Percentiles rank a stretch among this genome's conserved stretches.
Conservation (phyloP, 306 rosid genomes). For the Vachellia pachyceras region DNA sequence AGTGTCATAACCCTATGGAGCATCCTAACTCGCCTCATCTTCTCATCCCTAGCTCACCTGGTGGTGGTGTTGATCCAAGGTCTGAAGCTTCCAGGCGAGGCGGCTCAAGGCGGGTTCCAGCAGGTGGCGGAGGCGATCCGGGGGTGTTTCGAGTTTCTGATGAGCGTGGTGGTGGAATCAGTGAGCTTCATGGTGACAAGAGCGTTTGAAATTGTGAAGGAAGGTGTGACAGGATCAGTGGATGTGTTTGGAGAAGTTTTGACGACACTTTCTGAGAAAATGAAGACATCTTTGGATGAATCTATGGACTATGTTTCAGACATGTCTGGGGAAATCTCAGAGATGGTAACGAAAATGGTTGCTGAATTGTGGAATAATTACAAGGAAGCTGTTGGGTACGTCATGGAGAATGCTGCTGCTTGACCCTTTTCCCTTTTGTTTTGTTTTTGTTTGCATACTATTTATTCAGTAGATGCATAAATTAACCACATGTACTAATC, state of each 20-base stretch:
- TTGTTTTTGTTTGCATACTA: not conserved
- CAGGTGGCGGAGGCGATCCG: slow-evolving; percentile 43
- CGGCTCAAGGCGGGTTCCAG: slow-evolving; percentile 38
- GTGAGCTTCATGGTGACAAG: slow-evolving; percentile 20
- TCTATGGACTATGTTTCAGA: slow-evolving; percentile 36
- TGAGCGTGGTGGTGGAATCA: slow-evolving; percentile 34
- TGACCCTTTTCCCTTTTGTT: not conserved
- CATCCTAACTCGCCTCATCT: slow-evolving; percentile 46
- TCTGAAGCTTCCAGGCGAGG: slow-evolving; percentile 45
- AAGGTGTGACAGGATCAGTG: slow-evolving; percentile 42
- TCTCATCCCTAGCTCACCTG: slow-evolving; percentile 47
- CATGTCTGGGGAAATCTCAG: slow-evolving; percentile 35
- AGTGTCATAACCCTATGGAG: slow-evolving; percentile 39
- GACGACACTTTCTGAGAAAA: slow-evolving; percentile 45
- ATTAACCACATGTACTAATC: not conserved
- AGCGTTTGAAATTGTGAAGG: slow-evolving; percentile 49
- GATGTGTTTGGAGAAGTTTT: slow-evolving; percentile 31
- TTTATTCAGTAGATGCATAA: not conserved
- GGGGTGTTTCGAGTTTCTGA: slow-evolving; percentile 41
- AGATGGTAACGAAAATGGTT: slow-evolving; percentile 45
- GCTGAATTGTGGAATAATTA: slow-evolving; percentile 51
- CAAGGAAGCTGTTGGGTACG: slow-evolving; percentile 58
- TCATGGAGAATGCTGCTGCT: slow-evolving; percentile 43
- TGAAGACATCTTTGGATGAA: slow-evolving; percentile 48
- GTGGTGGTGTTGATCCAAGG: slow-evolving; percentile 49